Evolutionary conservation across 2,329 filamentous ascomycete species (phyloP).

Genomic region (Elsinoe necatrix): DNA sequence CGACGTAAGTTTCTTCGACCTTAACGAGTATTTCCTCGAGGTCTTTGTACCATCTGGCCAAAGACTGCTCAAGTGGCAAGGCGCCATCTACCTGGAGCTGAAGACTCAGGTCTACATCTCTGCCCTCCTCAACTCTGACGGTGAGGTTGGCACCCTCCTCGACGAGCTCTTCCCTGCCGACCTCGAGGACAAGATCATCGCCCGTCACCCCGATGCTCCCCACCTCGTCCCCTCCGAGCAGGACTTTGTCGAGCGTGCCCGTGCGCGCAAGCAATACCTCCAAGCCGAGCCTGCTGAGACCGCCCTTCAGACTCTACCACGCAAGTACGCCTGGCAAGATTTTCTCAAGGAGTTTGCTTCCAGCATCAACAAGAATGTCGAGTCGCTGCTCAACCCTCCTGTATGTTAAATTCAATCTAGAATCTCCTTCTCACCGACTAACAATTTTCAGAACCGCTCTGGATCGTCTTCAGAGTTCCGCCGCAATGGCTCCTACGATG

Average conservation of each 20-base stretch:
- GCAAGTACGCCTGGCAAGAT: conserved; percentile 56
- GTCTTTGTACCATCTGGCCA: conserved; percentile 54
- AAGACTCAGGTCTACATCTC: conserved; percentile 62
- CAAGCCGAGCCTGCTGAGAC: conserved; percentile 39
- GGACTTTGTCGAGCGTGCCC: conserved; percentile 50
- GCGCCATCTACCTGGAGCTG: conserved; percentile 53
- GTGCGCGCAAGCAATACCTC: conserved; percentile 49
- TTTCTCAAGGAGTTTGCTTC: conserved; percentile 52
- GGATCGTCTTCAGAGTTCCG: not conserved
- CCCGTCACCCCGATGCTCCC: conserved; percentile 46
- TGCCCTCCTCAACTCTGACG: conserved; percentile 49
- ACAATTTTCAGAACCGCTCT: not conserved
- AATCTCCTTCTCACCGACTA: not conserved
- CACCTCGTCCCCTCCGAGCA: conserved; percentile 49
- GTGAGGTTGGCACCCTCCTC: conserved; percentile 47
- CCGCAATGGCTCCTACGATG: not conserved
- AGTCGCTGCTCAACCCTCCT: conserved; percentile 32
- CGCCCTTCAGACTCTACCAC: conserved; percentile 42
- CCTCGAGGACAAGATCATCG: conserved; percentile 46
- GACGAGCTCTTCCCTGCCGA: conserved; percentile 52
- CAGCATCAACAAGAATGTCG: conserved; percentile 52
- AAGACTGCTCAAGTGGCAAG: conserved; percentile 51
- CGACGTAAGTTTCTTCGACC: conserved; percentile 55
- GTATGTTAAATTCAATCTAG: conserved; percentile 6
- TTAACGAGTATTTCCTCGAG: conserved; percentile 56